phyloP scores from a whole-genome alignment of 225 moss, liverwort and hornwort genomes.

The Marchantia polymorpha region DNA sequence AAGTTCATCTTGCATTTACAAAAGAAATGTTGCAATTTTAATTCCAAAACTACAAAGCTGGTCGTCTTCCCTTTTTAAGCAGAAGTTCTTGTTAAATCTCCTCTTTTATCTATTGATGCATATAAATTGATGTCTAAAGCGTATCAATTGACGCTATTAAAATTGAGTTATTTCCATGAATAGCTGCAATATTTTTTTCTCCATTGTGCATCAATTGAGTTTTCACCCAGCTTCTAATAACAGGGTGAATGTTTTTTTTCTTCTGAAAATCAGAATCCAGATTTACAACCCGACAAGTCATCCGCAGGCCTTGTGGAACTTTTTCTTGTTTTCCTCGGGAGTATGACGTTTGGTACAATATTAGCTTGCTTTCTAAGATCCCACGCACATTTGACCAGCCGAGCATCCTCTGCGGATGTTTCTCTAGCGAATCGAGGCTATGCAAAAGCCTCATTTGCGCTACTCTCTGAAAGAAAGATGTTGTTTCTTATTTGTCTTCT shows the following conservation, averaged over 20 bases:
- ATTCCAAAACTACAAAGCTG: too few species aligned
- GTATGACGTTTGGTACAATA: constrained; percentile 67
- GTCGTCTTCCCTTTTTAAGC: too few species aligned
- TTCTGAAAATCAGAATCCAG: constrained; percentile 39
- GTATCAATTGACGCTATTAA: too few species aligned
- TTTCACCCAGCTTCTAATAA: neutral
- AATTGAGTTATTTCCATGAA: neutral
- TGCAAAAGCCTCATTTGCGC: constrained; percentile 54
- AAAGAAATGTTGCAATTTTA: too few species aligned
- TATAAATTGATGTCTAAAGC: too few species aligned
- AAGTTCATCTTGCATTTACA: too few species aligned
- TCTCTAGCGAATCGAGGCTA: constrained; percentile 32
- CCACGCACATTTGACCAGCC: constrained; percentile 29
- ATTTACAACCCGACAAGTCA: constrained; percentile 36
- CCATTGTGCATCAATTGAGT: neutral
- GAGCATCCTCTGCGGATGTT: constrained; percentile 29
- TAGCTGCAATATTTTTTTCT: neutral
- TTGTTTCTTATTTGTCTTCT: constrained; percentile 66
- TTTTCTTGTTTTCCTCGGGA: constrained; percentile 67
- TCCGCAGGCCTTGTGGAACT: constrained; percentile 54
- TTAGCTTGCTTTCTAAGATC: constrained; percentile 58
- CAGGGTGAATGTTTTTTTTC: neutral
- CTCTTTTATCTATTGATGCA: too few species aligned
- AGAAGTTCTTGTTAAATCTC: too few species aligned
- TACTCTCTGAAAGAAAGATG: constrained; percentile 77